These are phyloP conservation scores for Naganishia randhawae DNA, from an alignment of 768 basidiomycete genomes.

Conservation along the genomic window DNA sequence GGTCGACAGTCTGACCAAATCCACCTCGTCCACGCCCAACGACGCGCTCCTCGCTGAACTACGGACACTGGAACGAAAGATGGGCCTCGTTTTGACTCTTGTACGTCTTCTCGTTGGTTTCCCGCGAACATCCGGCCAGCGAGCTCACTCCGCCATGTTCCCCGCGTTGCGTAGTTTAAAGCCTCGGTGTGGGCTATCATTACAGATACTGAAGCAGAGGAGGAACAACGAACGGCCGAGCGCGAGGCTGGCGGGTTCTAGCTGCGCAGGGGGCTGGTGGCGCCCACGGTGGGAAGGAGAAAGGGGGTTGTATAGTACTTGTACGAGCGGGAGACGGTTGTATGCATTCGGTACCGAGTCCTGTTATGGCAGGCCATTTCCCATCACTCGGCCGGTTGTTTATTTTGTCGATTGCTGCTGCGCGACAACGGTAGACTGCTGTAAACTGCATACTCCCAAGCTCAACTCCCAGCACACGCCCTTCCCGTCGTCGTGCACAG, in stretches of 20 bases:
- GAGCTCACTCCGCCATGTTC: background rate
- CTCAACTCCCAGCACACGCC: background rate
- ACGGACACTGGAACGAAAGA: slow-evolving; percentile 80
- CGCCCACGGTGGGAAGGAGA: too few species aligned
- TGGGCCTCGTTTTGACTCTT: slow-evolving; percentile 89
- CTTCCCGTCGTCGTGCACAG: background rate
- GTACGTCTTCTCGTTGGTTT: slow-evolving; percentile 54
- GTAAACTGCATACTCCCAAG: background rate
- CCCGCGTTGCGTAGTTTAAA: slow-evolving; percentile 65
- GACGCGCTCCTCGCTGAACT: slow-evolving; percentile 70
- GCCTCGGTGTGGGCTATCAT: slow-evolving; percentile 93
- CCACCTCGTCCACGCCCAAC: slow-evolving; percentile 71
- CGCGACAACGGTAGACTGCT: background rate
- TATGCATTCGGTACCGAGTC: too few species aligned
- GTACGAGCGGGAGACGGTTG: too few species aligned
- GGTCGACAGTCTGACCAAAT: slow-evolving; percentile 56
- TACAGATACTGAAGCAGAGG: slow-evolving; percentile 50
- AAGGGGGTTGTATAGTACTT: too few species aligned
- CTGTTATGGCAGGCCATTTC: too few species aligned
- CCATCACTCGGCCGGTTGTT: too few species aligned
- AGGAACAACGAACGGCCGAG: slow-evolving; percentile 30
- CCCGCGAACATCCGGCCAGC: background rate
- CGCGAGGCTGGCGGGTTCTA: background rate
- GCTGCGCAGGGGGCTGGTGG: too few species aligned
- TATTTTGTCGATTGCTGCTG: slow-evolving; percentile 1